Base-by-base conservation (phyloP, 108 stramenopile genomes). In the Cyclotella atomus region DNA sequence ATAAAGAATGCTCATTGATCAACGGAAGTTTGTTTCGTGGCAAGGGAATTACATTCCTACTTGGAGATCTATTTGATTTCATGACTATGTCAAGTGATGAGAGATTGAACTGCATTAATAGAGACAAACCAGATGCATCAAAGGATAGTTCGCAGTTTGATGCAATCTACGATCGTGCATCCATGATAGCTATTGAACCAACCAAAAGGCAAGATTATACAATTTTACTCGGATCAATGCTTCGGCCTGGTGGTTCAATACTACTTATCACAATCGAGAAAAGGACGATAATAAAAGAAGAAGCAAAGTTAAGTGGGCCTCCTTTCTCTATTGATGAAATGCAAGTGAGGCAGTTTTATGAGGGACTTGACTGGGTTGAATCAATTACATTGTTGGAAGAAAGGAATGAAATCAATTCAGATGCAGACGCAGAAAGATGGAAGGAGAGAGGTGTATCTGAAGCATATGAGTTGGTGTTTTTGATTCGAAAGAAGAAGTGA, bases 171-270 rank as follows among this genome's bases (percentile, higher is more conserved):
- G 94, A 95, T 79, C 88, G 94, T 28, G 94, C 77, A 10, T 89
- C 90, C 9, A 80, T 95, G 59, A 91, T 92, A 27, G 94, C 91
- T 33, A 95, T 95, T 64, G 57, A 90, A 15, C 94, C 94, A 2
- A 24, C 66, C 0, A 50, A 88, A 36, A 79, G 91, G 3, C 47
- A 77, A 20, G 65, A 74, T 1, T 95, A 95, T 78, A 86, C 85
- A 15, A 47, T 77, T 17, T 56, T 84, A 3, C 64, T 92, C 52
- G 80, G 82, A 30, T 75, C 76, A 21, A 28, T 92, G 34, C 43
- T 92, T 0, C 70, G 62, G 15, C 83, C 89, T 7, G 87, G 87
- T 46, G 91, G 89, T 21, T 73, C 52, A 1, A 88, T 92, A 34
- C 72, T 95, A 0, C 76, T 95, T 43, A 71, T 84, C 7, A 80